Base-by-base conservation (phyloP, 805 yeast genomes). In the Wickerhamomyces hampshirensis region DNA sequence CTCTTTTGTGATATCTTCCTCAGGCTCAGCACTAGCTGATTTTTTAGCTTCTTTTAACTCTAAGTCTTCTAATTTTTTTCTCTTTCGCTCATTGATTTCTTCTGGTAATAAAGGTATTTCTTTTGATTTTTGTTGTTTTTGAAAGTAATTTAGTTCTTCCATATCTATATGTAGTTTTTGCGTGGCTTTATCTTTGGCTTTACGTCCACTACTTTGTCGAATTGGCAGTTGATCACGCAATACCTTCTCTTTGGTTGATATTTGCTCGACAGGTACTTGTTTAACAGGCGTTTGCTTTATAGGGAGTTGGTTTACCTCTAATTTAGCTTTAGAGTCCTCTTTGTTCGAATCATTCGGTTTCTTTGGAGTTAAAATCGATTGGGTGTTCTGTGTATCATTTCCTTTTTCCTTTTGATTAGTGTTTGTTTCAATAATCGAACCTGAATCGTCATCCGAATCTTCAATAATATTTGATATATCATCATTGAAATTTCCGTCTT, bases 111-210 rank as follows among this genome's bases (percentile, higher is more conserved):
- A 49, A 31, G 59, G 66, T 30, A 50, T 56, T 34, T 48, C 55
- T 43, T 63, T 66, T 62, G 63, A 59, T 16, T 67, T 63, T 18
- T 69, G 66, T 47, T 75, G 76, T 43, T 74, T 68, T 42, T 79
- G 80, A 50, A 73, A 84, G 34, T 66, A 68, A 49, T 81, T 82
- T 44, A 84, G 66, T 31, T 80, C 80, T 39, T 73, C 73, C 69
- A 85, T 83, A 53, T 80, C 77, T 9, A 71, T 70, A 48, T 81
- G 91, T 12, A 85, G 61, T 51, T 77, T 79, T 39, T 63, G 61
- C 1, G 78, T 79, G 0, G 94, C 94, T 48, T 69, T 75, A 27
- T 69, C 68, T 31, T 80, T 79, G 1, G 95, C 94, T 28, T 73
- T 71, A 34, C 84, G 56, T 2, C 70, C 53, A 43, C 46, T 48